These are phyloP conservation scores for Malus sieversii DNA, from an alignment of 306 rosid species.

Conservation along the genomic window DNA sequence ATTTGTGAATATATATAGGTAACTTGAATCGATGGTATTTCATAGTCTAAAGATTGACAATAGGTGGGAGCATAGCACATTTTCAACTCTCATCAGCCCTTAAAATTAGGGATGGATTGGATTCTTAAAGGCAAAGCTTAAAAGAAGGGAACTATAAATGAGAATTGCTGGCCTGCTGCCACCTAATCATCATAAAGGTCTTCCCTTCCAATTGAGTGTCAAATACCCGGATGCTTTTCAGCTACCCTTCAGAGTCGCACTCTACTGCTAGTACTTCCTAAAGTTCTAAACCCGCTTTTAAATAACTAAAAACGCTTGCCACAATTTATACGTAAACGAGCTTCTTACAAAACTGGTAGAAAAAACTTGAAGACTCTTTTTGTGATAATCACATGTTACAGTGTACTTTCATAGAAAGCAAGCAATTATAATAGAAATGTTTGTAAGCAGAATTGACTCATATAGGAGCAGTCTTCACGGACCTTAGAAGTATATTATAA, in stretches of 20 bases:
- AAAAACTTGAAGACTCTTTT: neutral
- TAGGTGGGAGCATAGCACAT: neutral
- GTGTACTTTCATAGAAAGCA: neutral
- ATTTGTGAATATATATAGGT: neutral
- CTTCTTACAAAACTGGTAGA: neutral
- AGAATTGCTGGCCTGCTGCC: neutral
- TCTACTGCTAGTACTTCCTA: neutral
- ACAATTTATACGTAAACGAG: accelerated
- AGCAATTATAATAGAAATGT: neutral
- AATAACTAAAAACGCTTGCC: neutral
- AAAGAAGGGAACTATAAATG: neutral
- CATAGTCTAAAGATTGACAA: neutral
- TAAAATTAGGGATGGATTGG: conserved; percentile 3
- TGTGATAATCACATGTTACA: neutral
- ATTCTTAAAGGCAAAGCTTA: neutral
- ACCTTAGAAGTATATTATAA: neutral
- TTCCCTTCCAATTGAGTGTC: neutral
- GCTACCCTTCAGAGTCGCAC: neutral
- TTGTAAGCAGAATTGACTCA: neutral
- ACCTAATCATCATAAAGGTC: conserved; percentile 2
- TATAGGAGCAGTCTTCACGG: neutral
- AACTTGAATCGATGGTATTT: neutral
- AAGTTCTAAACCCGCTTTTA: neutral
- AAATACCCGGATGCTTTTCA: conserved; percentile 1
- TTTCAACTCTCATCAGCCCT: conserved; percentile 4